Evolutionary conservation across 495 filamentous ascomycete species (phyloP).

Genomic region (Aspergillus mulundensis): DNA sequence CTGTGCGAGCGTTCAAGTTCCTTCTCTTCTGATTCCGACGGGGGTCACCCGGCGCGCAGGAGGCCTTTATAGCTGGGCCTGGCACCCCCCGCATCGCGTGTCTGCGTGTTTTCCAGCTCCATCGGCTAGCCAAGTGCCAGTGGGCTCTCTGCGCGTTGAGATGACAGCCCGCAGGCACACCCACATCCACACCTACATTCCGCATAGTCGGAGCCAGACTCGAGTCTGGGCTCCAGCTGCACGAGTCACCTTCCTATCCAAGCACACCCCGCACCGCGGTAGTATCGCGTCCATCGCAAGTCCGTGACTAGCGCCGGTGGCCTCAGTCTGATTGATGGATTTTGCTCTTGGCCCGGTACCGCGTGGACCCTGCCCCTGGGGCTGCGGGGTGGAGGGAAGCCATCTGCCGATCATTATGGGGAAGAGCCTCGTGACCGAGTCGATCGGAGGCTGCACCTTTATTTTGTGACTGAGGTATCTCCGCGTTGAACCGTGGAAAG

Average conservation of each 20-base stretch:
- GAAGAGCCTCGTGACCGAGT: neutral
- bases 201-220: too few species aligned
- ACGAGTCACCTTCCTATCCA: constrained; percentile 5
- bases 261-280: neutral
- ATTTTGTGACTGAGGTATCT: neutral
- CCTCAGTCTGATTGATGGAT: neutral
- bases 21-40: neutral
- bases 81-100: neutral
- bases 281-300: neutral
- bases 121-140: constrained; percentile 1
- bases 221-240: neutral
- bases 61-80: neutral
- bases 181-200: too few species aligned
- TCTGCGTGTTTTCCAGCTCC: neutral
- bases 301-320: neutral
- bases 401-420: neutral
- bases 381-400: neutral
- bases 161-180: neutral
- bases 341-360: neutral
- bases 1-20: too few species aligned
- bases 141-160: neutral
- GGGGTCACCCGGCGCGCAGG: neutral
- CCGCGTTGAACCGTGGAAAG: neutral
- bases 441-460: neutral
- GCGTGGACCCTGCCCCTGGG: neutral